A percentile compares a stretch with the other conserved stretches of the same genome.
Evolutionary conservation across 176 grass and related monocot species (phyloP).

Genomic region (Miscanthus lutarioriparius): DNA sequence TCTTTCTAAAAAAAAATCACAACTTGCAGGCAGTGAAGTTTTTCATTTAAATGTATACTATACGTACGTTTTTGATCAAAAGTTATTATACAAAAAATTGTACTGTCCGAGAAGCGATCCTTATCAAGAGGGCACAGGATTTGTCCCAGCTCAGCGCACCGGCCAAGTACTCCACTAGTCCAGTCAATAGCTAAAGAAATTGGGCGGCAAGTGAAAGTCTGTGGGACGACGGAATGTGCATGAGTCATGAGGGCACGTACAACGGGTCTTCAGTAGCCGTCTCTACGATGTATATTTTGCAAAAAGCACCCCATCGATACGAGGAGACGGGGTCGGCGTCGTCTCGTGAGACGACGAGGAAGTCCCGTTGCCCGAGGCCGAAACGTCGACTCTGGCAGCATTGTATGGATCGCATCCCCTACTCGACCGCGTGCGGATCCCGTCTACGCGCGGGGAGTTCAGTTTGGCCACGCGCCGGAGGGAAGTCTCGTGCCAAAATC

Average conservation of each 20-base stretch:
- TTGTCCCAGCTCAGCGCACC: constrained; percentile 7
- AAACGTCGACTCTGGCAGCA: too few relatives aligned
- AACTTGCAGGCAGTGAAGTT: neutral
- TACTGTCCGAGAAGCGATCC: neutral
- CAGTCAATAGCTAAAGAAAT: constrained; percentile 15
- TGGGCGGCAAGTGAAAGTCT: neutral
- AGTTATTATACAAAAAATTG: neutral
- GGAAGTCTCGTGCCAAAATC: too few relatives aligned
- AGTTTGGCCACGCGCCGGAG: too few relatives aligned
- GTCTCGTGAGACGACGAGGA: too few relatives aligned
- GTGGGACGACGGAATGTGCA: neutral
- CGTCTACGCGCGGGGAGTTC: too few relatives aligned
- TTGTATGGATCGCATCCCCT: too few relatives aligned
- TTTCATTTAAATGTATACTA: neutral
- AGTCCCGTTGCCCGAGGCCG: too few relatives aligned
- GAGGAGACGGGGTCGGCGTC: too few relatives aligned
- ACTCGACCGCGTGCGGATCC: too few relatives aligned
- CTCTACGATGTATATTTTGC: too few relatives aligned
- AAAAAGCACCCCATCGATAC: too few relatives aligned
- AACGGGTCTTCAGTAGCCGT: too few relatives aligned
- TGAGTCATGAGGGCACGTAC: constrained; percentile 9
- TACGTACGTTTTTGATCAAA: neutral
- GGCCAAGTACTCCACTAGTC: constrained; percentile 2
- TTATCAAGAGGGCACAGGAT: neutral
- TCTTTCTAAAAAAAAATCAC: neutral